Percentiles rank a stretch among this genome's conserved stretches.
Conservation (phyloP, 108 stramenopile genomes). For the Schizochytrium sp. region DNA sequence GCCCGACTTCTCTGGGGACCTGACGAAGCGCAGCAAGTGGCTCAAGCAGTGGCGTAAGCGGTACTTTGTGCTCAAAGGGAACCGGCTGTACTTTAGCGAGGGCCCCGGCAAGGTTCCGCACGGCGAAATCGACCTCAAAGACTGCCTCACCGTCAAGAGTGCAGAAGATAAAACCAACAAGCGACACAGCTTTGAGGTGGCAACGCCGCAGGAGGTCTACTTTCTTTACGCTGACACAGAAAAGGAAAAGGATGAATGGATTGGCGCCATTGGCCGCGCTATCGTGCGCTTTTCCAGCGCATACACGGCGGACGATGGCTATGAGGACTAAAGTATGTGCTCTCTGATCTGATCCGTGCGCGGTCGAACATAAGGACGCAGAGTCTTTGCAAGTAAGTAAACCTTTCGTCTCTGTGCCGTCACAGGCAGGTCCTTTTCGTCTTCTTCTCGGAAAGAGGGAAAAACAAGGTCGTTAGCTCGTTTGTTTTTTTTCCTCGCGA, state of each 20-base stretch:
- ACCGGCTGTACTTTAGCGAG: conserved; percentile 86
- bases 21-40: conserved; percentile 51
- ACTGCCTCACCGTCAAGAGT: conserved; percentile 95
- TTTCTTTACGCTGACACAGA: conserved; percentile 94
- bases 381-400: no score
- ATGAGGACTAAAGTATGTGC: conserved; percentile 42
- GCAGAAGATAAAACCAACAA: conserved; percentile 90
- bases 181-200: conserved; percentile 91
- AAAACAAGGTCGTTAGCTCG: no score
- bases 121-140: conserved; percentile 80
- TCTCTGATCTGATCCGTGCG: no score
- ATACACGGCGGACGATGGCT: conserved; percentile 31
- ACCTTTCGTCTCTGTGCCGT: no score
- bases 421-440: no score
- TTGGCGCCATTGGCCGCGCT: conserved; percentile 92
- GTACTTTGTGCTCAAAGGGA: conserved; percentile 95
- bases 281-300: conserved; percentile 77
- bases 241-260: conserved; percentile 99
- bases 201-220: conserved; percentile 85
- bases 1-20: conserved; percentile 32
- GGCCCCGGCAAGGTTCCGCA: conserved; percentile 47
- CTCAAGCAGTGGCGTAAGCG: conserved; percentile 92
- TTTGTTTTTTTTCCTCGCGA: no score
- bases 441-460: no score
- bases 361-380: no score